Evolutionary conservation across 163 green algal genomes (phyloP).

Genomic region (Trebouxia gelatinosa): DNA sequence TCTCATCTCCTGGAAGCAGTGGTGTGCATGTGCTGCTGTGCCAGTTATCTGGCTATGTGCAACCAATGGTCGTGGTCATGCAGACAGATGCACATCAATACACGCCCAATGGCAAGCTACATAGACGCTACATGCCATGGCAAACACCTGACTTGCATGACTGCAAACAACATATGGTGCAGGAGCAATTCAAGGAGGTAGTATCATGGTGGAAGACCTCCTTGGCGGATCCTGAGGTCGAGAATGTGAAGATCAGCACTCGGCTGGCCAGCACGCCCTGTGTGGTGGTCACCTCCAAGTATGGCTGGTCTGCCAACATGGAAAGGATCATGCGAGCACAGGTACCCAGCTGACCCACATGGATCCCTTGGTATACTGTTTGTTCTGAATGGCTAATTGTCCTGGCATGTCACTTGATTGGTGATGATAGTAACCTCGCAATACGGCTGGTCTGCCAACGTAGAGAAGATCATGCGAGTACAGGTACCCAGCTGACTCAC

Average conservation of each 20-base stretch:
- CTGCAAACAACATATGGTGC: slow-evolving; percentile 20
- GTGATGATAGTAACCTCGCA: slow-evolving; percentile 61
- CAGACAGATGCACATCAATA: slow-evolving; percentile 1
- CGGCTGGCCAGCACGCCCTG: slow-evolving; percentile 84
- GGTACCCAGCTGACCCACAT: slow-evolving; percentile 18
- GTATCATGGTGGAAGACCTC: slow-evolving; percentile 91
- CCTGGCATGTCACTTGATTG: not conserved
- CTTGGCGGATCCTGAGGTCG: slow-evolving; percentile 44
- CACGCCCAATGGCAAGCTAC: too few species aligned
- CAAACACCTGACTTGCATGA: not conserved
- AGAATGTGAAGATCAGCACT: slow-evolving; percentile 76
- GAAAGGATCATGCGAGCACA: slow-evolving; percentile 90
- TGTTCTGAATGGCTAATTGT: not conserved
- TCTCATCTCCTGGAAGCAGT: too few species aligned
- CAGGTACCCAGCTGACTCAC: slow-evolving; percentile 45
- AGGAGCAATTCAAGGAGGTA: slow-evolving; percentile 83
- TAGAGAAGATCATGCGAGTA: slow-evolving; percentile 90
- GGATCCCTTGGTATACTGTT: too few species aligned
- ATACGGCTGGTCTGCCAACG: slow-evolving; percentile 94
- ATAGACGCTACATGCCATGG: not conserved
- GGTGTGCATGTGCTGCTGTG: too few species aligned
- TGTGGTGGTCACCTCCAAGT: slow-evolving; percentile 92
- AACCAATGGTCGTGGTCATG: too few species aligned
- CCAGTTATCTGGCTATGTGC: too few species aligned
- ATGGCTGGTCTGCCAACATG: slow-evolving; percentile 96